Percentiles rank a stretch among this genome's conserved stretches.
phyloP scores from a whole-genome alignment of 768 basidiomycete genomes.

The Coprinopsis strossmayeri region DNA sequence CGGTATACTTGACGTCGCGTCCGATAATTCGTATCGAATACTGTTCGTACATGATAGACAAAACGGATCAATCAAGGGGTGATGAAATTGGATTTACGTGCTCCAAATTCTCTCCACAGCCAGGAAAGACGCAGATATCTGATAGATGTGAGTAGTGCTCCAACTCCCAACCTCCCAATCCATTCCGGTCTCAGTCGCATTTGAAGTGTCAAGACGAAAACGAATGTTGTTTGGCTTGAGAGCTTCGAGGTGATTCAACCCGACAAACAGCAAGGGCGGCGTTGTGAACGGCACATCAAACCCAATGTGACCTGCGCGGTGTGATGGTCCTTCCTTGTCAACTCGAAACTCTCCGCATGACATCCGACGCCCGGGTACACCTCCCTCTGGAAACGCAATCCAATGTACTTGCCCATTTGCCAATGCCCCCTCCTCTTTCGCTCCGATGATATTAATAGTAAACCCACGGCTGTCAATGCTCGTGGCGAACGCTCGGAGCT shows the following conservation, averaged over 20 bases:
- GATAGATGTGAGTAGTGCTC: background rate
- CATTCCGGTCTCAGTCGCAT: background rate
- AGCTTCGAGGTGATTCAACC: background rate
- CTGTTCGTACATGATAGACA: no score
- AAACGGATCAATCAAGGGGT: no score
- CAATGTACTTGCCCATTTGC: background rate
- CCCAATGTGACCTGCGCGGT: background rate
- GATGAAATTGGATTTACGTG: no score
- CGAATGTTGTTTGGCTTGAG: background rate
- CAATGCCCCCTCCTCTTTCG: background rate
- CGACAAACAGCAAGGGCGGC: slow-evolving; percentile 1
- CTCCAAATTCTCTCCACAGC: no score
- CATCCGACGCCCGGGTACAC: background rate
- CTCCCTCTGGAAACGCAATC: background rate
- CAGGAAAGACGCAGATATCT: background rate
- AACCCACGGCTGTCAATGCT: background rate
- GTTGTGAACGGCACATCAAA: slow-evolving; percentile 3
- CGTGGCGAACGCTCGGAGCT: background rate
- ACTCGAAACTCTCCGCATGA: background rate
- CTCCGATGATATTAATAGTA: background rate
- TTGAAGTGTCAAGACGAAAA: background rate
- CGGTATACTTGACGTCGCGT: no score
- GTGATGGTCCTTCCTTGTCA: no score
- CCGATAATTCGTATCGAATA: no score
- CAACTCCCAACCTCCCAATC: slow-evolving; percentile 1